Evolutionary conservation across 345 rosid species (phyloP), one percentile per base, ranked within the genome.

Genomic region (Mallotus nudiflorus): DNA sequence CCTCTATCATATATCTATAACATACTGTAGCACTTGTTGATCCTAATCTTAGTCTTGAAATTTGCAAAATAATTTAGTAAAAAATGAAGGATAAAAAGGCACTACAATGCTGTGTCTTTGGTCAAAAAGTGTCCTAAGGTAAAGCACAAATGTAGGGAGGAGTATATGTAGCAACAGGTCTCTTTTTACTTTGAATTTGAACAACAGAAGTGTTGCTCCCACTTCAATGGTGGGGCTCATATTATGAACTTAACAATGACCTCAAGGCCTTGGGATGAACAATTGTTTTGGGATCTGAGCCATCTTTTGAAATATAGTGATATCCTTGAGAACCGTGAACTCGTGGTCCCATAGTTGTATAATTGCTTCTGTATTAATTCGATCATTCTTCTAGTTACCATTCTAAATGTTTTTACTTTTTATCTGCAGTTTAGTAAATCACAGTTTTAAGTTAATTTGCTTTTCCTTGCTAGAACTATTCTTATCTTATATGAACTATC

Each of bases 261-360:
- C 2, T 37, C 56, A 27, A 29, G 37, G n/a, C 65, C 29, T 57
- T 73, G 68, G 69, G 75, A 55, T 64, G 35, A 44, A n/a, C 37
- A 20, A 27, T 46, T 37, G 5, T 56, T 45, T 67, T 14, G 72
- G 39, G 68, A 60, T 67, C 2, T 31, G 62, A 40, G 28, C 67
- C 49, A 50, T 20, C 68, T 52, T 74, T 67, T 37, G 53, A 74
- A 74, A 25, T 39, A 14, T 31, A 12, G 44, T n/a, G 77, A 25
- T 22, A 14, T 31, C 61, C 61, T 60, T 51, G 77, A 45, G 55
- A 40, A 24, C 55, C 53, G 58, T 68, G 56, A 28, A 40, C 22
- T 20, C 37, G 62, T 58, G 62, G 62, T 44, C 61, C 53, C 70
- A 24, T 67, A 39, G 9, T 28, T 10, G 18, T 53, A n/a, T 27